phyloP scores from a whole-genome alignment of 306 rosid species.

The Fragaria nilgerrensis region DNA sequence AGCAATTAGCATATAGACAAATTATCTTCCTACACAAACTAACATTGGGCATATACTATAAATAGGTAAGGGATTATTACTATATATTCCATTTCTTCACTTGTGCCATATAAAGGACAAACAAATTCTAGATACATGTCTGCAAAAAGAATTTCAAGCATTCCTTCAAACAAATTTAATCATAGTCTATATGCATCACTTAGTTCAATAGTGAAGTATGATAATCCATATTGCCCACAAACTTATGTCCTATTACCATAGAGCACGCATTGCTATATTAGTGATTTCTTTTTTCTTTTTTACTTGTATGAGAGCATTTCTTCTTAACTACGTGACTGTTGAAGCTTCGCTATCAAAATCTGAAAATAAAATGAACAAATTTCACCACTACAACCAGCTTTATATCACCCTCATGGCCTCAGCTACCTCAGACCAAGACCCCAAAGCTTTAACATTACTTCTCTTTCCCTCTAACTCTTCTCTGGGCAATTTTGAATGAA shows the following conservation, averaged over 20 bases:
- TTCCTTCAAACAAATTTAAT: not conserved
- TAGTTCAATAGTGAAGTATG: not conserved
- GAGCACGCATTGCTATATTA: not conserved
- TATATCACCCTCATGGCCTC: constrained; percentile 26
- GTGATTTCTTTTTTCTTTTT: not conserved
- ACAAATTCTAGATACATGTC: not conserved
- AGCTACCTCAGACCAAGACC: constrained; percentile 44
- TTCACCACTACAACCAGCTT: constrained; percentile 29
- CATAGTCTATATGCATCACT: not conserved
- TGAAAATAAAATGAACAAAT: constrained; percentile 27
- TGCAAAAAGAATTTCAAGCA: not conserved
- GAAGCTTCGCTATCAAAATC: constrained; percentile 13
- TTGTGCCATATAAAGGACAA: not conserved
- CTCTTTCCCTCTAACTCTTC: constrained; percentile 25
- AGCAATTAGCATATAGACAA: not conserved
- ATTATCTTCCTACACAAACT: not conserved
- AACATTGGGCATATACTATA: not conserved
- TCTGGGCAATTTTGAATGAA: constrained; percentile 7
- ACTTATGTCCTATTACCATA: not conserved
- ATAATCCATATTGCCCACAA: not conserved
- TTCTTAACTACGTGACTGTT: not conserved
- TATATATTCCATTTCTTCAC: not conserved
- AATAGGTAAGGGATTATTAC: not conserved
- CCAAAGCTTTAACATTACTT: constrained; percentile 68
- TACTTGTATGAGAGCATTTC: not conserved